Conservation (phyloP, 2,329 filamentous ascomycete species). For the Aspergillus uvarum region DNA sequence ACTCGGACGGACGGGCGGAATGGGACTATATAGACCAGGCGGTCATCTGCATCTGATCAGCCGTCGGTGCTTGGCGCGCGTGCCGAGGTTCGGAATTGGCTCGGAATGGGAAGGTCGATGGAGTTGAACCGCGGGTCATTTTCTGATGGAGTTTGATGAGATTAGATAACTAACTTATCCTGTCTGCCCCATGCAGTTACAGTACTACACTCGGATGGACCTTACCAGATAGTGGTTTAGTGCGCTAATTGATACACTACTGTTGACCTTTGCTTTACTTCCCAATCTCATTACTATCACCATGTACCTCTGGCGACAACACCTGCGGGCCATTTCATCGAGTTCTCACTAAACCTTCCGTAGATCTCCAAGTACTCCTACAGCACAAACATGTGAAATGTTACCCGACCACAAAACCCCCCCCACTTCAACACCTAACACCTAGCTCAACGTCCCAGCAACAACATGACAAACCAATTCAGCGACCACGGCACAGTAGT, state of each 20-base stretch:
- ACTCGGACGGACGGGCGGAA: not conserved
- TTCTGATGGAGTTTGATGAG: not conserved
- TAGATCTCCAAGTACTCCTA: not conserved
- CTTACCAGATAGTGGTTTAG: too few relatives aligned
- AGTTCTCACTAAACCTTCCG: not conserved
- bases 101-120: constrained; percentile 3
- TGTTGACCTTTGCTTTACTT: too few relatives aligned
- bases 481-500: not conserved
- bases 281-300: too few relatives aligned
- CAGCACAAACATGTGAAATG: not conserved
- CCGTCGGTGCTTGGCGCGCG: constrained; percentile 10
- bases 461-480: not conserved
- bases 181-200: too few relatives aligned
- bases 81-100: constrained; percentile 19
- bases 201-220: too few relatives aligned
- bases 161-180: not conserved
- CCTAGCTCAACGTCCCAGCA: not conserved
- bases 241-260: too few relatives aligned
- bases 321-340: not conserved
- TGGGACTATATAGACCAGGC: not conserved
- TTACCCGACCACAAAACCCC: not conserved
- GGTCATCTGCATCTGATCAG: constrained; percentile 14
- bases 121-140: not conserved
- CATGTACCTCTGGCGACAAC: too few relatives aligned
- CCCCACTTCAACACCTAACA: not conserved